phyloP scores from a whole-genome alignment of 1,139 yeast species.

The Diutina scorzettiae region DNA sequence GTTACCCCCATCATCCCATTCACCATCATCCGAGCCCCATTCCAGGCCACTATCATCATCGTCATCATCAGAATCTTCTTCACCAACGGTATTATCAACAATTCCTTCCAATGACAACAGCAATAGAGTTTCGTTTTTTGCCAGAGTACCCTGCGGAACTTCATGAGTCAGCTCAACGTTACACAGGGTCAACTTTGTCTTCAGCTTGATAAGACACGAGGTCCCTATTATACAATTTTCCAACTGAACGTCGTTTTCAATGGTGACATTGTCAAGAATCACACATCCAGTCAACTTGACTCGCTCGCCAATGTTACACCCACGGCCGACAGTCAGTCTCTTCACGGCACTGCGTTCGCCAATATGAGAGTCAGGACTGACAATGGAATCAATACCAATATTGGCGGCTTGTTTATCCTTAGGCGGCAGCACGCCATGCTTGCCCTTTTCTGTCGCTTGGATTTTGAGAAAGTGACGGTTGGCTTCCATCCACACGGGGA shows the following conservation, averaged over 20 bases:
- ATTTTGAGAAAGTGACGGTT: conserved; percentile 63
- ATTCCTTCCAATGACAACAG: conserved; percentile 48
- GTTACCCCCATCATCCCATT: conserved; percentile 10
- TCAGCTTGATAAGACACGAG: conserved; percentile 46
- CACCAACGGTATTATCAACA: conserved; percentile 16
- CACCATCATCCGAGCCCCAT: conserved; percentile 9
- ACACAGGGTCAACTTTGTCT: conserved; percentile 59
- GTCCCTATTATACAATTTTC: conserved; percentile 87
- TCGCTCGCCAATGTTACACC: conserved; percentile 69
- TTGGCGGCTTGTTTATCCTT: conserved; percentile 59
- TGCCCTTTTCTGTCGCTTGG: conserved; percentile 16
- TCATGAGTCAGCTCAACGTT: conserved; percentile 72
- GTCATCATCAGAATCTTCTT: conserved; percentile 13
- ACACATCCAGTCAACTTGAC: conserved; percentile 86
- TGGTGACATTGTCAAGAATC: conserved; percentile 52
- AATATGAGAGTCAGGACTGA: conserved; percentile 46
- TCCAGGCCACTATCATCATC: conserved; percentile 12
- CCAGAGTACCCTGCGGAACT: conserved; percentile 47
- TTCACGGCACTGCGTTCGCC: conserved; percentile 82
- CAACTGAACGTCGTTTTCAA: conserved; percentile 75
- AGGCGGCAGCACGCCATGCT: conserved; percentile 9
- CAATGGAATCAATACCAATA: conserved; percentile 77
- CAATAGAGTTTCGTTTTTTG: conserved; percentile 77
- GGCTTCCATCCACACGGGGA: conserved; percentile 83
- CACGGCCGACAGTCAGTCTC: conserved; percentile 63